A percentile compares a stretch with the other conserved stretches of the same genome.
These are phyloP conservation scores for Phytophthora aleatoria DNA, from an alignment of 352 stramenopile genomes.

Conservation along the genomic window DNA sequence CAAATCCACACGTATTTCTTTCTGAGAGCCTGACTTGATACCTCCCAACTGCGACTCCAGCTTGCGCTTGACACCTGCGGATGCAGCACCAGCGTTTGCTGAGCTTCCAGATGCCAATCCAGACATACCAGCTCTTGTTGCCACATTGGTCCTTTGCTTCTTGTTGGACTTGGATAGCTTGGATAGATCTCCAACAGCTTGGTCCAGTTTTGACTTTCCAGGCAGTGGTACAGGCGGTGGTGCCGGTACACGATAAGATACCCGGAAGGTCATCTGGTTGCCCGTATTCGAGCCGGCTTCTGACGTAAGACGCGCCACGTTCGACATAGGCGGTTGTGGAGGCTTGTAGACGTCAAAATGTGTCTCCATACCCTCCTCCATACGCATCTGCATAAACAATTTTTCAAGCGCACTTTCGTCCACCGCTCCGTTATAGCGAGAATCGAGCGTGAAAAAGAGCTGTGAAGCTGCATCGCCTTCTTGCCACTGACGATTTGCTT, in stretches of 20 bases:
- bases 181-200: constrained; percentile 27
- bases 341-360: constrained; percentile 63
- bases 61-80: constrained; percentile 68
- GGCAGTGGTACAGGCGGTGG: constrained; percentile 39
- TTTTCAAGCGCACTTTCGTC: constrained; percentile 46
- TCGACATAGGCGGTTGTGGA: constrained; percentile 35
- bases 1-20: constrained; percentile 78
- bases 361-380: constrained; percentile 59
- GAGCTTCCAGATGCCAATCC: constrained; percentile 16
- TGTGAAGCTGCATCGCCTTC: constrained; percentile 43
- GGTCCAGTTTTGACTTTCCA: constrained; percentile 36
- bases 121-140: constrained; percentile 13
- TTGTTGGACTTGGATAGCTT: constrained; percentile 60
- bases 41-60: constrained; percentile 49
- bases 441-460: constrained; percentile 46
- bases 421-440: neutral
- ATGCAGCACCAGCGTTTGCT: constrained; percentile 9
- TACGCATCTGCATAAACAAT: constrained; percentile 53
- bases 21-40: constrained; percentile 38
- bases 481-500: constrained; percentile 49
- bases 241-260: constrained; percentile 73
- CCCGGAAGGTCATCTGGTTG: constrained; percentile 58
- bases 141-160: constrained; percentile 52
- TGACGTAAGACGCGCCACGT: constrained; percentile 19
- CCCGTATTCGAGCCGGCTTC: constrained; percentile 31